These are phyloP conservation scores for Glebionis coronaria DNA, from an alignment of 129 eudicot species.

Conservation along the genomic window DNA sequence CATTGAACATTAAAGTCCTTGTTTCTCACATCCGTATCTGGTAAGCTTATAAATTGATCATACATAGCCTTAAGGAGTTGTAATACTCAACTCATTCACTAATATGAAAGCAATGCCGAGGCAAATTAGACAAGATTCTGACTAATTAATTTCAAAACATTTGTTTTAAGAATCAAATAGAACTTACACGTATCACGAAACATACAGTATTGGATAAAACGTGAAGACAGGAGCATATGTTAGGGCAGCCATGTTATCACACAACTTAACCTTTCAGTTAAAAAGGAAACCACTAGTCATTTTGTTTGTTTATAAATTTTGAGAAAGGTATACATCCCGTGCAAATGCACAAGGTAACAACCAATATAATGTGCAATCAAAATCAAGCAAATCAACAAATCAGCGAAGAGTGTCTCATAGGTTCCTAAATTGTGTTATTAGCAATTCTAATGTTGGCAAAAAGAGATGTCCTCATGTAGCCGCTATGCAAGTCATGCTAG, in stretches of 20 bases:
- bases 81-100: constrained; percentile 3
- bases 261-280: neutral
- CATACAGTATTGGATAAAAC: constrained; percentile 4
- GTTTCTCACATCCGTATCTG: neutral
- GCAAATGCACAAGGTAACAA: no score
- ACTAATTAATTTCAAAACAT: constrained; percentile 4
- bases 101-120: neutral
- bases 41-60: no score
- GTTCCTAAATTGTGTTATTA: no score
- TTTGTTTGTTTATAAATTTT: no score
- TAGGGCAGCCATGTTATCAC: neutral
- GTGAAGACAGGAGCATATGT: neutral
- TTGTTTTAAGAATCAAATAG: neutral
- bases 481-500: no score
- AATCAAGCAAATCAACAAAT: no score
- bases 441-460: no score
- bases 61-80: neutral
- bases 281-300: no score
- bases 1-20: neutral
- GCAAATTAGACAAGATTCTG: constrained; percentile 1
- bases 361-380: no score
- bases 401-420: no score
- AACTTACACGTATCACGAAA: neutral
- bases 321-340: no score
- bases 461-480: no score